Percentiles rank a stretch among this genome's conserved stretches.
phyloP scores from a whole-genome alignment of 768 basidiomycete species.

The Suillus tomentosus region DNA sequence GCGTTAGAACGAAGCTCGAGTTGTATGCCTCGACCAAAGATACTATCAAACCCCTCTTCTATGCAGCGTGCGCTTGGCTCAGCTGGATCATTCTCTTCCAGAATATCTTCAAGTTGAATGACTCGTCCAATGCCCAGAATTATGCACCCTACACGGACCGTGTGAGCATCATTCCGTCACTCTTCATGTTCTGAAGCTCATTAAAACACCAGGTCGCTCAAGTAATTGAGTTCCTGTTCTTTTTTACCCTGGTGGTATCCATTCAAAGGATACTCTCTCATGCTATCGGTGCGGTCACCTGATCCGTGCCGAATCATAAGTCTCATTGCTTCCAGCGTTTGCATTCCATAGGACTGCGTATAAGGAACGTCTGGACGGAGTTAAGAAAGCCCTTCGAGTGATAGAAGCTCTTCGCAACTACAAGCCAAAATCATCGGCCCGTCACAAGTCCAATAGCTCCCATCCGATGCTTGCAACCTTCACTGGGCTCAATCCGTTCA shows the following conservation, averaged over 20 bases:
- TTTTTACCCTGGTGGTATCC: constrained; percentile 65
- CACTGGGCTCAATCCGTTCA: constrained; percentile 34
- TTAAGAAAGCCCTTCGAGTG: constrained; percentile 53
- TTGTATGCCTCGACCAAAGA: constrained; percentile 71
- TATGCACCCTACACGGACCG: constrained; percentile 61
- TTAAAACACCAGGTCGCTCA: constrained; percentile 48
- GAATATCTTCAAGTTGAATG: constrained; percentile 61
- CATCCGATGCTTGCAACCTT: constrained; percentile 43
- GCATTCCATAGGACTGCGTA: constrained; percentile 79
- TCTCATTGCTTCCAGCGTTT: constrained; percentile 47
- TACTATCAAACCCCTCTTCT: constrained; percentile 70
- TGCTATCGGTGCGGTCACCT: constrained; percentile 45
- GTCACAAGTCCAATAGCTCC: constrained; percentile 35
- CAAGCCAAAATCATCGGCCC: constrained; percentile 44
- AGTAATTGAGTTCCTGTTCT: constrained; percentile 74
- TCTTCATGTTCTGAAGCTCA: constrained; percentile 5
- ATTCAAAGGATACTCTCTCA: constrained; percentile 71
- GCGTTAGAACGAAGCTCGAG: constrained; percentile 65
- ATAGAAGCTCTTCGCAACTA: constrained; percentile 71
- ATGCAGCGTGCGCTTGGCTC: constrained; percentile 68
- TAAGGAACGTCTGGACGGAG: constrained; percentile 65
- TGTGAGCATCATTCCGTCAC: constrained; percentile 36
- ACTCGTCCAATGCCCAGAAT: constrained; percentile 42
- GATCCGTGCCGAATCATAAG: neutral
- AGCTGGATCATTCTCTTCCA: constrained; percentile 79